phyloP scores from a whole-genome alignment of 2,329 filamentous ascomycete genomes.

The Exophiala lecanii-corni region DNA sequence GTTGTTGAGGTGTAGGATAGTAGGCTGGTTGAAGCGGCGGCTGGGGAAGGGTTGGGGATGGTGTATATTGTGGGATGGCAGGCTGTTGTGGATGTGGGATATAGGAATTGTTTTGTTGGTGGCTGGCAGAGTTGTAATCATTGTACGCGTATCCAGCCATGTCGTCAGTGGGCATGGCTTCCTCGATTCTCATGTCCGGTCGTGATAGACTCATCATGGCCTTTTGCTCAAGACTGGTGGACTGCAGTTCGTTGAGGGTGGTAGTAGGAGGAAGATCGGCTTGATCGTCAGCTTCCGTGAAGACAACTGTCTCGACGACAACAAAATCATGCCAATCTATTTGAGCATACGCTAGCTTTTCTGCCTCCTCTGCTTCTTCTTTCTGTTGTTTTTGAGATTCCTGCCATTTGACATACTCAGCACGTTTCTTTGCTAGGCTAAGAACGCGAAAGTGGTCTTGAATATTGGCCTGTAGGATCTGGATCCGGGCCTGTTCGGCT shows the following conservation, averaged over 20 bases:
- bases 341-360: conserved; percentile 70
- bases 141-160: conserved; percentile 49
- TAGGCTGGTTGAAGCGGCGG: conserved; percentile 14
- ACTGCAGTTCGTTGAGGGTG: conserved; percentile 84
- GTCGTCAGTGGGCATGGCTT: conserved; percentile 82
- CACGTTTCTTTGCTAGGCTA: conserved; percentile 74
- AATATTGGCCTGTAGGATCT: conserved; percentile 68
- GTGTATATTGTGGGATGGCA: conserved; percentile 27
- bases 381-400: conserved; percentile 82
- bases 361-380: conserved; percentile 79
- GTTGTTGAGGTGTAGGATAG: conserved; percentile 34
- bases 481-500: conserved; percentile 66
- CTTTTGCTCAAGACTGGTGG: conserved; percentile 90
- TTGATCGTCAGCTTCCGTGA: conserved; percentile 82
- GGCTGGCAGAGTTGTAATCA: conserved; percentile 31
- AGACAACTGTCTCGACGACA: conserved; percentile 89
- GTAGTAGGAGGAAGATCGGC: conserved; percentile 83
- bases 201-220: conserved; percentile 81
- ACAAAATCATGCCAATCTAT: conserved; percentile 99
- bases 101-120: conserved; percentile 34
- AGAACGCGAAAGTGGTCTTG: conserved; percentile 76
- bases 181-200: conserved; percentile 76
- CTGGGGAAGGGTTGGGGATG: conserved; percentile 33
- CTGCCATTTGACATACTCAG: conserved; percentile 81
- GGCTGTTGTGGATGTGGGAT: conserved; percentile 30